Evolutionary conservation across 2,329 filamentous ascomycete genomes (phyloP), one percentile per base, ranked within the genome.

Genomic region (Epichloe scottii): DNA sequence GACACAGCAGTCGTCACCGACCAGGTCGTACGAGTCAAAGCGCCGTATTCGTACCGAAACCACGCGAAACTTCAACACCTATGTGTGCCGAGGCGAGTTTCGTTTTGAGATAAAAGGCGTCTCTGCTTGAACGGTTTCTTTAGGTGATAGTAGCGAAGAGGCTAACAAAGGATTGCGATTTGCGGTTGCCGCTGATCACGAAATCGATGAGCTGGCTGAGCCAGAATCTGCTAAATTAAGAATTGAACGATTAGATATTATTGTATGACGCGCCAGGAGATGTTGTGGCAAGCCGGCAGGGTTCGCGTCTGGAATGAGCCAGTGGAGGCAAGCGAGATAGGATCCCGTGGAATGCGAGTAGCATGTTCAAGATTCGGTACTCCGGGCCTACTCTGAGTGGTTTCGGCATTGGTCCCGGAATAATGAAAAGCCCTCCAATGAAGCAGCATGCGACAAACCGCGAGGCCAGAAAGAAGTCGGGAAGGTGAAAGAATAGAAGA

Each of bases 221-320:
- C 42, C 41, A 38, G 50, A 40, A 14, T 44, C 26, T 54, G 45
- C 40, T 47, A 51, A 33, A 42, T 33, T 40, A 41, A 51, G 34
- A 47, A 47, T 44, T 33, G 37, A 48, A 51, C 40, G 47, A 41
- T 55, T 51, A 51, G 49, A 55, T 54, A 49, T 33, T 54, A 49
- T 33, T 30, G 49, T 17, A 41, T 34, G 33, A 46, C 50, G 50
- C 51, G 51, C 48, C 42, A 52, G 19, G 30, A 43, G 38, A 53
- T 59, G 52, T 59, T 59, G 54, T 57, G 55, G 49, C 38, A 53
- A 51, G 52, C 47, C 43, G 48, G 35, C 48, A 49, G 38, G 34
- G 49, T 48, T 50, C 53, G 54, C 50, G 56, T 53, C 51, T 59
- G 58, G 58, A 60, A 60, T 60, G 59, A 51, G 51, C 43, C 52